Evolutionary conservation across 441 rosid genomes (phyloP), one percentile per base, ranked within the genome.

Genomic region (Pelargonium cotyledonis): DNA sequence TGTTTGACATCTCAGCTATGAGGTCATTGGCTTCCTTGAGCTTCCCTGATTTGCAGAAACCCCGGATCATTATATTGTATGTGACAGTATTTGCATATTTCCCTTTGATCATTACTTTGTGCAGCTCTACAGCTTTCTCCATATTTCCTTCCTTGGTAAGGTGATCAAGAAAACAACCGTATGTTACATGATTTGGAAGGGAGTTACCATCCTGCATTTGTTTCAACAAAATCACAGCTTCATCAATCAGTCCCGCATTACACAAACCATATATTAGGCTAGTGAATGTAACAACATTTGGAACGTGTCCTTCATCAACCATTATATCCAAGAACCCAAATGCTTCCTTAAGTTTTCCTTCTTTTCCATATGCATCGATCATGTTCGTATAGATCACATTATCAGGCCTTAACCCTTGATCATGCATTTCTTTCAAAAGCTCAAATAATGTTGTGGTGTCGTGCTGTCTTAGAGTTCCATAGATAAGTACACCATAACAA

Each of bases 261-360:
- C 95, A 91, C 73, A 94, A 78, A 35, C 92, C 91, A 65, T 88
- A 83, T 76, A 91, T 88, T 16, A 91, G 77, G 67, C 93, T 86
- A 73, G 92, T 89, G 79, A 86, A 91, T 1, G 97, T 89, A 73
- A 94, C 87, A 69, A 83, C 85, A 80, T 88, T 91, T 23, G 88
- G 95, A 46, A 63, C 64, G 75, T 86, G 85, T 29, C 90, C 91
- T 80, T 94, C 96, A 6, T 70, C 79, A 26, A 81, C 71, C 97
- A 91, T 91, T 76, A 86, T 68, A 80, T 91, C 87, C 95, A 84
- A 86, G 74, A 88, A 71, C 55, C 81, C 85, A 14, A 86, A 77
- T 12, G 91, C 96, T 78, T 80, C 80, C 78, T 78, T 80, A 46
- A 94, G 67, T 73, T 89, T 85, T 73, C 95, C 95, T 0, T 77